phyloP scores from a whole-genome alignment of 306 rosid genomes.

The Alnus glutinosa region DNA sequence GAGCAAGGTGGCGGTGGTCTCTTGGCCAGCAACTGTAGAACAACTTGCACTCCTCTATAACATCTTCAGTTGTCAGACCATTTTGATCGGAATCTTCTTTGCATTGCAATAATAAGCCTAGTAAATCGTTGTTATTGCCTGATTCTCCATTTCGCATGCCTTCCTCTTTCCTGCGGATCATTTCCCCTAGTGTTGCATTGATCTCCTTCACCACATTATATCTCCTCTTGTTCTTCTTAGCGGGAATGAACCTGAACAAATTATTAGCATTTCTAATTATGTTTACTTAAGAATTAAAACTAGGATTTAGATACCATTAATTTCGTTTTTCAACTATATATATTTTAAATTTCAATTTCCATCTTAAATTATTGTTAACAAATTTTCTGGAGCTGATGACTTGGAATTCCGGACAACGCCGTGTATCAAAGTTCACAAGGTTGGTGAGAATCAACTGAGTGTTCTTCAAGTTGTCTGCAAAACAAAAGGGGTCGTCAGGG shows the following conservation, averaged over 20 bases:
- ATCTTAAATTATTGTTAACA: too few relatives aligned
- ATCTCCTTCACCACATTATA: conserved; percentile 35
- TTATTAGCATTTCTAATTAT: background rate
- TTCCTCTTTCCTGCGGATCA: conserved; percentile 35
- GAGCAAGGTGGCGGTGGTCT: conserved; percentile 42
- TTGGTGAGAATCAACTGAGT: too few relatives aligned
- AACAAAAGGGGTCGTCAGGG: too few relatives aligned
- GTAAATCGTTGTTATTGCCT: conserved; percentile 29
- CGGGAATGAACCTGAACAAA: conserved; percentile 39
- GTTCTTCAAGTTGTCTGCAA: too few relatives aligned
- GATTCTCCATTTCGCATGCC: conserved; percentile 26
- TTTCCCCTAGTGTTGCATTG: conserved; percentile 29
- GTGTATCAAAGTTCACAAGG: too few relatives aligned
- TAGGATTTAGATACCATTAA: background rate
- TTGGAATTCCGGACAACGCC: too few relatives aligned
- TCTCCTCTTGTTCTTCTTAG: conserved; percentile 39
- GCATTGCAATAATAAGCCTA: conserved; percentile 36
- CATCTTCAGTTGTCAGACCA: conserved; percentile 41
- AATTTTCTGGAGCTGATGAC: too few relatives aligned
- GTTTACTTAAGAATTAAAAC: too few relatives aligned
- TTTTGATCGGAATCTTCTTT: conserved; percentile 17
- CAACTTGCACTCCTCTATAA: conserved; percentile 57
- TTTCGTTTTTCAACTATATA: too few relatives aligned
- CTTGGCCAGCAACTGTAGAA: conserved; percentile 24
- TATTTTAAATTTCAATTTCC: too few relatives aligned